Conservation (phyloP, 257 asterid genomes). For the Przewalskia tangutica region DNA sequence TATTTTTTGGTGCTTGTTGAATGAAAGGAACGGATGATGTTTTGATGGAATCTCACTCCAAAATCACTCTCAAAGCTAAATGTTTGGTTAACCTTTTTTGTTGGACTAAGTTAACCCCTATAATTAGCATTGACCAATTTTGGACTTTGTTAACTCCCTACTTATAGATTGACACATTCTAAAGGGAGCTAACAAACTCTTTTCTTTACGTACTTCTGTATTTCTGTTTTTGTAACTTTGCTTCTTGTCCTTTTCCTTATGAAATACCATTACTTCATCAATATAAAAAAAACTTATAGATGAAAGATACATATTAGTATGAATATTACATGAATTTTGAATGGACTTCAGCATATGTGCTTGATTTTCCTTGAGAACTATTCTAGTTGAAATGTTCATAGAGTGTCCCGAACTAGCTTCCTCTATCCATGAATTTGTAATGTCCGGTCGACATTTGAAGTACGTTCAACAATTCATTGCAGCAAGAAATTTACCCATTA, state of each 20-base stretch:
- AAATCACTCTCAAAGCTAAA: background rate
- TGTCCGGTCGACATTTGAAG: background rate
- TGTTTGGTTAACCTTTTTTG: too few relatives aligned
- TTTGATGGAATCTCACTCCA: background rate
- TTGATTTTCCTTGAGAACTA: background rate
- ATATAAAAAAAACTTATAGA: background rate
- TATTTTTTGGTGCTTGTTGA: background rate
- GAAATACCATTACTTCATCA: background rate
- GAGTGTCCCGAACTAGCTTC: background rate
- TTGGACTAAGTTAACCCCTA: too few relatives aligned
- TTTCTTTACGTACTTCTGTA: background rate
- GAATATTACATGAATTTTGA: background rate
- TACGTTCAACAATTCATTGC: background rate
- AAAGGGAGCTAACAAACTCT: background rate
- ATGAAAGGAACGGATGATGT: background rate
- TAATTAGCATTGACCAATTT: too few relatives aligned
- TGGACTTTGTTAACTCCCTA: too few relatives aligned
- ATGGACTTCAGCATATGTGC: background rate
- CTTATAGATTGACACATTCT: too few relatives aligned
- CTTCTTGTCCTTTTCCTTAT: background rate
- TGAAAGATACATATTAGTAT: background rate
- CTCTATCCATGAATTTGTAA: background rate
- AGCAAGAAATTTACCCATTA: background rate
- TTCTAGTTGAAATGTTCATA: background rate
- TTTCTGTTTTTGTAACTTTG: background rate